phyloP scores from a whole-genome alignment of 2,329 filamentous ascomycete genomes.

The Calonectria ilicicola region DNA sequence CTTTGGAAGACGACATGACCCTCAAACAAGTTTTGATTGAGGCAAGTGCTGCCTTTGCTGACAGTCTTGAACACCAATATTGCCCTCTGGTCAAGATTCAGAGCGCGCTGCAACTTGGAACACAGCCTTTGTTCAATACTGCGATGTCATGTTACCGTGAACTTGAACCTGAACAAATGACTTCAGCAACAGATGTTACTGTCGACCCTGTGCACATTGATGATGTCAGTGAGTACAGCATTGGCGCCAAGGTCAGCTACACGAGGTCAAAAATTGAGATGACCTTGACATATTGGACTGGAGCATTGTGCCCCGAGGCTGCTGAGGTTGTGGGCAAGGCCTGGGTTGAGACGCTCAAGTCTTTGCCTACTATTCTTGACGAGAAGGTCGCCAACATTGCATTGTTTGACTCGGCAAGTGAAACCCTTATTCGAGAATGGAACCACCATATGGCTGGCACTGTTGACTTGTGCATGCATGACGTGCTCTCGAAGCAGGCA shows the following conservation, averaged over 20 bases:
- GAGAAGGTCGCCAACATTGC: neutral
- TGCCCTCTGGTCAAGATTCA: neutral
- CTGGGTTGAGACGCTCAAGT: neutral
- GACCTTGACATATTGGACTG: neutral
- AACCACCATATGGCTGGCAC: neutral
- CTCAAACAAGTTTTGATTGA: neutral
- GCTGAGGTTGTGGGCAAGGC: neutral
- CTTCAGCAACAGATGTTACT: neutral
- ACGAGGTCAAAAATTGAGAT: neutral
- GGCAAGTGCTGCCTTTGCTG: neutral
- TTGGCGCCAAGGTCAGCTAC: neutral
- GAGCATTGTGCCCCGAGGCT: neutral
- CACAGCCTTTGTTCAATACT: neutral
- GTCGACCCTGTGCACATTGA: neutral
- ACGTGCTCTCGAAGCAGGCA: neutral
- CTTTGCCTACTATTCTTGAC: neutral
- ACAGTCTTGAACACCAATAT: constrained; percentile 4
- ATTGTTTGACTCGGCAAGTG: neutral
- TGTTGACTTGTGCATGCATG: neutral
- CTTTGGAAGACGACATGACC: neutral
- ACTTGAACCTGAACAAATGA: neutral
- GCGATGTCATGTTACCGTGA: neutral
- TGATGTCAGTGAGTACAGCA: neutral
- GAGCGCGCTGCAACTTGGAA: neutral
- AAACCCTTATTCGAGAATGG: neutral